A percentile compares a stretch with the other conserved stretches of the same genome.
Conservation (phyloP, 2,329 filamentous ascomycete species). For the Magnaporthales sp. region DNA sequence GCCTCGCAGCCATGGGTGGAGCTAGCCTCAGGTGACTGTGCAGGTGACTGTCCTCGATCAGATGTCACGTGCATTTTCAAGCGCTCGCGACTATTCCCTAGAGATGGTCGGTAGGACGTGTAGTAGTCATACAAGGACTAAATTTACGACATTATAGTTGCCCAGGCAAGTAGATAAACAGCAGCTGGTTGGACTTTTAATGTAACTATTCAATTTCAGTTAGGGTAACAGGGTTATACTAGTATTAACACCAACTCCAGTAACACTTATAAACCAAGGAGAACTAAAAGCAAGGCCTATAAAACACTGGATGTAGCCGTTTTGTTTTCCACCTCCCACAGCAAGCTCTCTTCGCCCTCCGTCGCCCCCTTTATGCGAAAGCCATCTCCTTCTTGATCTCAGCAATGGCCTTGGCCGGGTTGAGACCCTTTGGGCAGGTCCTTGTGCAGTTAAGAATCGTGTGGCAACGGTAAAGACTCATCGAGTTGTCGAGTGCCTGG, state of each 20-base stretch:
- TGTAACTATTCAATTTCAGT: background rate
- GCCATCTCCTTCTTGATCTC: slow-evolving; percentile 99
- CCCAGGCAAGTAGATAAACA: background rate
- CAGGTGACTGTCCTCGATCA: background rate
- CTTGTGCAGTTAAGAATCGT: slow-evolving; percentile 98
- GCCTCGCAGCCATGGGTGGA: background rate
- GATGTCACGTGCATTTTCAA: background rate
- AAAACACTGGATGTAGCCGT: background rate
- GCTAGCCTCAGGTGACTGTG: background rate
- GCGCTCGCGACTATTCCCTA: background rate
- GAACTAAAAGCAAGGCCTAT: background rate
- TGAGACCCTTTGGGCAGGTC: slow-evolving; percentile 96
- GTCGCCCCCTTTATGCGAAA: slow-evolving; percentile 17
- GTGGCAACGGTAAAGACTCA: slow-evolving; percentile 98
- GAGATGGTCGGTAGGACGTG: background rate
- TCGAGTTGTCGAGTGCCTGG: slow-evolving; percentile 90
- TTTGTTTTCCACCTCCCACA: background rate
- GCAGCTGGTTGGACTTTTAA: background rate
- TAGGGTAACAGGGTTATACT: background rate
- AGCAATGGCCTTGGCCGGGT: slow-evolving; percentile 87
- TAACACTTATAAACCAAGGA: background rate
- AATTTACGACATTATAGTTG: background rate
- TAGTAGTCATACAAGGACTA: background rate
- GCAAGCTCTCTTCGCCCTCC: background rate
- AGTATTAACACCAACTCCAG: background rate